Evolutionary conservation across 805 yeast species (phyloP).

Genomic region (Nakazawaea anatomiae): DNA sequence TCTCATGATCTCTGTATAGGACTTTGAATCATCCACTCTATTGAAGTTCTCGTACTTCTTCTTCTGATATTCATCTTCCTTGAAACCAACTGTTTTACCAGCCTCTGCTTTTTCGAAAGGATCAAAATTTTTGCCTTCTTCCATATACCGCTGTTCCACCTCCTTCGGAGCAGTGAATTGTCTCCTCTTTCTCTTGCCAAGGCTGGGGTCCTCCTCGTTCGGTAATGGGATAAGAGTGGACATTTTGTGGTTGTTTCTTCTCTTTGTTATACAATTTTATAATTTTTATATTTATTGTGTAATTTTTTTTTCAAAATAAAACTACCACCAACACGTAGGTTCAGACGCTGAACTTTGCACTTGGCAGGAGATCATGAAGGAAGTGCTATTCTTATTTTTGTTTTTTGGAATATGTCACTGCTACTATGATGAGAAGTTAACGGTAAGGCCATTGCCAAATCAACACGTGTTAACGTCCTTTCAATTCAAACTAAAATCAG

Average conservation of each 20-base stretch:
- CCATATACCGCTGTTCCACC: constrained; percentile 12
- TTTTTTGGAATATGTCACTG: neutral
- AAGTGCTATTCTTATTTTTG: neutral
- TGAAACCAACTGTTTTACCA: constrained; percentile 23
- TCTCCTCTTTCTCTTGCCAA: constrained; percentile 4
- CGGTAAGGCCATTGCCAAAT: constrained; percentile 65
- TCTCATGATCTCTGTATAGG: constrained; percentile 38
- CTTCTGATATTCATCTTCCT: constrained; percentile 44
- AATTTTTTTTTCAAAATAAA: neutral
- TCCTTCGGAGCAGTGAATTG: constrained; percentile 14
- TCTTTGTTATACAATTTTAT: neutral
- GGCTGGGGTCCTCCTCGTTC: constrained; percentile 2
- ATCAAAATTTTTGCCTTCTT: constrained; percentile 18
- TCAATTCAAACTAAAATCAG: constrained; percentile 58
- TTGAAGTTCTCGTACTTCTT: constrained; percentile 20
- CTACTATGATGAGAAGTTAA: constrained; percentile 52
- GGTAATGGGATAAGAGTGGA: constrained; percentile 9
- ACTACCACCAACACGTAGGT: neutral
- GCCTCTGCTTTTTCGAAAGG: constrained; percentile 19
- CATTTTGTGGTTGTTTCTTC: neutral
- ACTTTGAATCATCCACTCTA: constrained; percentile 11
- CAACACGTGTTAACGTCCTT: constrained; percentile 69
- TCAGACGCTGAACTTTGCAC: neutral
- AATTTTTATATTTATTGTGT: too few species aligned
- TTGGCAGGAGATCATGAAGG: neutral